phyloP scores from a whole-genome alignment of 78 protist species.

The Pelomyxa schiedti region DNA sequence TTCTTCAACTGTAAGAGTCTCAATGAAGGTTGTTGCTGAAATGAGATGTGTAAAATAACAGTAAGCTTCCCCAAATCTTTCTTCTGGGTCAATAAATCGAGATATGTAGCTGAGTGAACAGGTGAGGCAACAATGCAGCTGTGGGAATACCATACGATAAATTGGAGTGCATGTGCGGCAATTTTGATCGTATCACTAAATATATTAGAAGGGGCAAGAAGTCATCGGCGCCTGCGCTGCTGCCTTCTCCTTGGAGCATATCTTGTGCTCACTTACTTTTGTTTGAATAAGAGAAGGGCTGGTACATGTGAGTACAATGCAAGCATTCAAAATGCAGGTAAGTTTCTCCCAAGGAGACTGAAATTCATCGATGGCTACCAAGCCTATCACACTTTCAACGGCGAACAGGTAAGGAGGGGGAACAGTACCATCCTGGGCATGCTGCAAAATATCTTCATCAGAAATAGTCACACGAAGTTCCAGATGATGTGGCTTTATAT shows the following conservation, averaged over 20 bases:
- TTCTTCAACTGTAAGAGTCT: background rate
- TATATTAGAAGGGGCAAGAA: constrained; percentile 25
- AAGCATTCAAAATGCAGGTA: constrained; percentile 8
- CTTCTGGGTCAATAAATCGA: too few species aligned
- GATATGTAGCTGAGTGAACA: too few species aligned
- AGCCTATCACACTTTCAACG: too few species aligned
- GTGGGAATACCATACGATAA: too few species aligned
- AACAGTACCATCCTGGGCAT: too few species aligned
- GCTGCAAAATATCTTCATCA: too few species aligned
- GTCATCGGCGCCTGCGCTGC: constrained; percentile 25
- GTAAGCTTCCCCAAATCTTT: background rate
- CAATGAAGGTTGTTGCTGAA: background rate
- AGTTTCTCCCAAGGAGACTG: constrained; percentile 27
- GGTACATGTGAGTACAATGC: background rate
- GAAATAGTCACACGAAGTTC: too few species aligned
- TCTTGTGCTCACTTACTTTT: background rate
- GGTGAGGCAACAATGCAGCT: too few species aligned
- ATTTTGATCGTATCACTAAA: constrained; percentile 15
- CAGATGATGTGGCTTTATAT: too few species aligned
- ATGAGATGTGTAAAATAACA: background rate
- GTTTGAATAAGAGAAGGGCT: background rate
- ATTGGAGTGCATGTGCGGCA: constrained; percentile 11
- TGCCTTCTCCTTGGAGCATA: background rate
- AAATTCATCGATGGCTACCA: background rate
- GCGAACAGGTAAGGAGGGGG: too few species aligned